These are phyloP conservation scores for Mycena belliarum DNA, from an alignment of 768 basidiomycete genomes.

Conservation along the genomic window DNA sequence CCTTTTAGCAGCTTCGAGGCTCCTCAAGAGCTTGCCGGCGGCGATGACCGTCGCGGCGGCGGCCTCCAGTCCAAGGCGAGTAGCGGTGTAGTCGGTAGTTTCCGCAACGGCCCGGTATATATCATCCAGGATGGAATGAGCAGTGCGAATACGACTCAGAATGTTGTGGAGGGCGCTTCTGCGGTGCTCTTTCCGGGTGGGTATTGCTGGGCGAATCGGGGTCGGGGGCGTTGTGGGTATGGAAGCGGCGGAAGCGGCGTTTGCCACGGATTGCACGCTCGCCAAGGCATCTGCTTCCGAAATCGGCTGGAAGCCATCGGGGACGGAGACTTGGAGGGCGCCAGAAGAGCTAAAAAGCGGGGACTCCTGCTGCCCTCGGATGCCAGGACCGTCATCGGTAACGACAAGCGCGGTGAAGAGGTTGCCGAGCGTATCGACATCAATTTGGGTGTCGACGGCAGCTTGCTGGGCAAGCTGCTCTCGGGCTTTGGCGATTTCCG, in stretches of 20 bases:
- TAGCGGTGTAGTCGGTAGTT: conserved; percentile 10
- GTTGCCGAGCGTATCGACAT: conserved; percentile 1
- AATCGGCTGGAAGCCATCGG: conserved; percentile 8
- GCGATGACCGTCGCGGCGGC: conserved; percentile 10
- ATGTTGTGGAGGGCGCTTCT: conserved; percentile 7
- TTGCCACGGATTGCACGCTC: conserved; percentile 8
- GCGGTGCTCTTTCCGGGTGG: conserved; percentile 14
- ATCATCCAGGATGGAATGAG: not conserved
- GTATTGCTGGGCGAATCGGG: too few species aligned
- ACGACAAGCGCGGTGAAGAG: conserved; percentile 4
- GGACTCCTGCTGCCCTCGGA: conserved; percentile 16
- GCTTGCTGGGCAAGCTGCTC: not conserved
- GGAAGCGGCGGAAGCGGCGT: not conserved
- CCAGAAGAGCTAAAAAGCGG: conserved; percentile 15
- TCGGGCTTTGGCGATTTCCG: not conserved
- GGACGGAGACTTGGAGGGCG: conserved; percentile 8
- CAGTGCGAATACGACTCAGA: conserved; percentile 9
- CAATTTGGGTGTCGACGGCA: not conserved
- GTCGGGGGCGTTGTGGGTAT: not conserved
- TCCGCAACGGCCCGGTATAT: conserved; percentile 2
- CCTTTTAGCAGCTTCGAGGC: conserved; percentile 8
- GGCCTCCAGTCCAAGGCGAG: conserved; percentile 11
- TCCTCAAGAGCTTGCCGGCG: conserved; percentile 14
- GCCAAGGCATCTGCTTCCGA: conserved; percentile 6
- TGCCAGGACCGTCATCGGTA: conserved; percentile 10